Conservation (phyloP, 352 stramenopile species). For the Stephanocyclus meneghinianus region DNA sequence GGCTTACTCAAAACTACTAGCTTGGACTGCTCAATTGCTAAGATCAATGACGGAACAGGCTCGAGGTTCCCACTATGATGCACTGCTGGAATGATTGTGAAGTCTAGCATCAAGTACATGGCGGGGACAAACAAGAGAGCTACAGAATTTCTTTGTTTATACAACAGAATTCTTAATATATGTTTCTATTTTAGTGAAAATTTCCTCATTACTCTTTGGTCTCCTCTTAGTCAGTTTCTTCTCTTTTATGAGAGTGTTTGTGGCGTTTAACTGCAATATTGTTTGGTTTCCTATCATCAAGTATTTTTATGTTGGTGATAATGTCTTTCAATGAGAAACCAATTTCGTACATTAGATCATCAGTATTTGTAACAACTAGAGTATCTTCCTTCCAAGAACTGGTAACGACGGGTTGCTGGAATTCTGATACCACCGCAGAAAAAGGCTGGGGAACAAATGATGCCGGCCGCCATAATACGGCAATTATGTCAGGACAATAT, state of each 20-base stretch:
- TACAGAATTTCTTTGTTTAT: too few relatives aligned
- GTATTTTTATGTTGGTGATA: slow-evolving; percentile 60
- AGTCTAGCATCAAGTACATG: too few relatives aligned
- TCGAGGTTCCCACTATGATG: too few relatives aligned
- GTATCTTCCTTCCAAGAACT: slow-evolving; percentile 58
- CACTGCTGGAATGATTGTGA: too few relatives aligned
- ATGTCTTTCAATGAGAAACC: slow-evolving; percentile 46
- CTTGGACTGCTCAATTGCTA: too few relatives aligned
- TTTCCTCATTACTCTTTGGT: too few relatives aligned
- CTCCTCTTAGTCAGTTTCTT: not conserved
- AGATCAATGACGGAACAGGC: too few relatives aligned
- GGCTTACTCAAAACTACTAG: too few relatives aligned
- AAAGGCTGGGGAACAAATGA: slow-evolving; percentile 58
- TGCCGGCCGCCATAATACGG: slow-evolving; percentile 70
- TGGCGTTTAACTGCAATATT: not conserved
- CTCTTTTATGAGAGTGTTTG: not conserved
- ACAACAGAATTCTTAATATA: too few relatives aligned
- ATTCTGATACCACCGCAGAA: slow-evolving; percentile 69
- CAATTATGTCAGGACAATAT: slow-evolving; percentile 71
- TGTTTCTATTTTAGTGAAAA: too few relatives aligned
- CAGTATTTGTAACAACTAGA: slow-evolving; percentile 57
- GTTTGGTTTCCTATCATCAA: slow-evolving; percentile 28
- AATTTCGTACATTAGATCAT: slow-evolving; percentile 70
- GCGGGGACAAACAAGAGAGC: too few relatives aligned
- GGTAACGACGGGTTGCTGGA: slow-evolving; percentile 42